Conservation (phyloP, 208 protist species). For the Leishmania gerbilli region DNA sequence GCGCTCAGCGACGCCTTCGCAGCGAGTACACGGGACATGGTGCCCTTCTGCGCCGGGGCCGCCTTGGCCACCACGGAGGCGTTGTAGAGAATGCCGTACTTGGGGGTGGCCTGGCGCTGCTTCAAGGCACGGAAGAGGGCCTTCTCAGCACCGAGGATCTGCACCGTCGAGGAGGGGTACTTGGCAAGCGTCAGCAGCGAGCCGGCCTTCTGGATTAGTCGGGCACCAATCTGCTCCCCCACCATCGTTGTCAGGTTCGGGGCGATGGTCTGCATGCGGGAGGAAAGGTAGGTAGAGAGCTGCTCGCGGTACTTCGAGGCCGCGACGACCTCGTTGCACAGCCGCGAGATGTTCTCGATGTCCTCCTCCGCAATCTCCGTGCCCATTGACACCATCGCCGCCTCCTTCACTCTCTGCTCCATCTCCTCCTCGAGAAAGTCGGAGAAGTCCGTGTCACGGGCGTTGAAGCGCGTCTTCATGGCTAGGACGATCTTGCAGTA, state of each 20-base stretch:
- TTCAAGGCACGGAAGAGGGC: constrained; percentile 98
- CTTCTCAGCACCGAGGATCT: constrained; percentile 99
- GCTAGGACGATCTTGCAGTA: constrained; percentile 96
- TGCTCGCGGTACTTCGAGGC: constrained; percentile 95
- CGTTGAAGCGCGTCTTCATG: constrained; percentile 93
- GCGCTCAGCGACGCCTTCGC: constrained; percentile 97
- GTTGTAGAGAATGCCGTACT: constrained; percentile 99
- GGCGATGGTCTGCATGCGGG: constrained; percentile 98
- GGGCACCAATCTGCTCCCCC: constrained; percentile 97
- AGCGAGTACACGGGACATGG: constrained; percentile 96
- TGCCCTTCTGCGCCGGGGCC: constrained; percentile 93
- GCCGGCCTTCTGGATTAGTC: constrained; percentile 99
- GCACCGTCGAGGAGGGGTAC: constrained; percentile 98
- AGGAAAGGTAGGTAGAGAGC: constrained; percentile 98
- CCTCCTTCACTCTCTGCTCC: constrained; percentile 94
- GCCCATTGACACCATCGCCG: constrained; percentile 99
- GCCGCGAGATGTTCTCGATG: constrained; percentile 93
- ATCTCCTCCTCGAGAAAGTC: constrained; percentile 97
- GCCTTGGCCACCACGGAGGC: constrained; percentile 97
- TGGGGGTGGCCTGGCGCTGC: constrained; percentile 99
- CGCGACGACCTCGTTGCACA: constrained; percentile 93
- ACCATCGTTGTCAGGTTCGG: constrained; percentile 99
- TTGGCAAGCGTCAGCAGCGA: constrained; percentile 98
- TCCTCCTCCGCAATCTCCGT: constrained; percentile 97
- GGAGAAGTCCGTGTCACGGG: constrained; percentile 91